A percentile compares a stretch with the other conserved stretches of the same genome.
phyloP scores from a whole-genome alignment of 345 rosid genomes.

The Nasturtium officinale region DNA sequence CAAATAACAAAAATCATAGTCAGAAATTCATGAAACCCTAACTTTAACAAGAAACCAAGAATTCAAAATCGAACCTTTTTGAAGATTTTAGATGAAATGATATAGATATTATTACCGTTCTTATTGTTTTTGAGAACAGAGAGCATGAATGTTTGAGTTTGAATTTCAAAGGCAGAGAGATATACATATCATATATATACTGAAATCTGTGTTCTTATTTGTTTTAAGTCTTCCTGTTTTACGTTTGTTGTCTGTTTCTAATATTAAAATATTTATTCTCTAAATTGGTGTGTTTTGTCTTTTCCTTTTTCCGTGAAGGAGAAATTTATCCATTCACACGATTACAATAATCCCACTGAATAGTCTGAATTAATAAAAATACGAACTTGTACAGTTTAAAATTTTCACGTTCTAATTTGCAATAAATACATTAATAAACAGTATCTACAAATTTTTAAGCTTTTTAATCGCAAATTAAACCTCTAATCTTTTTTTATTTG shows the following conservation, averaged over 20 bases:
- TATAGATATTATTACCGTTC: too few species aligned
- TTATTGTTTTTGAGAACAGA: background rate
- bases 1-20: background rate
- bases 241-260: constrained; percentile 29
- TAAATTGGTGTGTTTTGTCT: background rate
- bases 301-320: constrained; percentile 5
- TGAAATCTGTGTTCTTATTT: constrained; percentile 17
- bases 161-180: background rate
- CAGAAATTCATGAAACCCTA: background rate
- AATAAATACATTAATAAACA: background rate
- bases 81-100: background rate
- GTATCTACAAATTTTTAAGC: background rate
- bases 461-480: background rate
- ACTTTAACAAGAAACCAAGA: background rate
- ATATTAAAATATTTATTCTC: background rate
- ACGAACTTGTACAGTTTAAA: background rate
- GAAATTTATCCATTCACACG: constrained; percentile 17
- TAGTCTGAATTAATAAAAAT: background rate
- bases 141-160: background rate
- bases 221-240: constrained; percentile 22
- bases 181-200: background rate
- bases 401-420: background rate
- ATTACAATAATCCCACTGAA: background rate
- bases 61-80: background rate
- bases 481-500: background rate